Evolutionary conservation across 139 green algal species (phyloP), one percentile per base, ranked within the genome.

Genomic region (Spirogloea muscicola): DNA sequence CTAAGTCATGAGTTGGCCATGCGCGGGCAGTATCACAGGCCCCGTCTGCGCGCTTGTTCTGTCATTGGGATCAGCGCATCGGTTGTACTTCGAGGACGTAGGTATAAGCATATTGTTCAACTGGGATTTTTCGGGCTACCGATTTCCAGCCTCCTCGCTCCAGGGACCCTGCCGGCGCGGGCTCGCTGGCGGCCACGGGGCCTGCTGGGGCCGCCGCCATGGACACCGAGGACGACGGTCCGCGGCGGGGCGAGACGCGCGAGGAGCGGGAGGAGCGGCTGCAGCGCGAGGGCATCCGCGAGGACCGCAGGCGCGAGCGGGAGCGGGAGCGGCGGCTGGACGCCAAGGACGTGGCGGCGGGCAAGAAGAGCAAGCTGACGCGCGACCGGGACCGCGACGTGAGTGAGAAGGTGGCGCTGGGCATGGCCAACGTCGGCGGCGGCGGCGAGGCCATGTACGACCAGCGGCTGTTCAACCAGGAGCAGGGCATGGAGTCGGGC

Each of bases 391-490:
- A 97, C 68, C 84, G 93, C 31, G 93, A 98, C 75, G 86, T 98
- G 51, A 90, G 84, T n/a, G 93, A 98, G 78, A 92, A 90, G 80
- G 86, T 96, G 40, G 89, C 90, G 21, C 84, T 94, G 43, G 90
- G 90, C 2, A 84, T 91, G 68, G 90, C 86, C 5, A 77, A 74
- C 16, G n/a, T 79, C 2, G 48, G 64, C 9, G 83, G 67, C 3
- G 82, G 81, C 40, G 90, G 89, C 27, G 93, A 97, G 85, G 89
- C 91, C 27, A 88, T 93, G 89, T 98, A 98, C 83, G 94, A 98
- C 87, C 88, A 94, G 81, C 89, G 94, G 1, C 85, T 98, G 60
- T 98, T 98, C 89, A 98, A 98, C 87, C 94, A 96, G 86, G 93
- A 97, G 29, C 67, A 72, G 37, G 92, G 92, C 49, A 88, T 96